phyloP scores from a whole-genome alignment of 352 stramenopile genomes.

The Lagenidium sp. region DNA sequence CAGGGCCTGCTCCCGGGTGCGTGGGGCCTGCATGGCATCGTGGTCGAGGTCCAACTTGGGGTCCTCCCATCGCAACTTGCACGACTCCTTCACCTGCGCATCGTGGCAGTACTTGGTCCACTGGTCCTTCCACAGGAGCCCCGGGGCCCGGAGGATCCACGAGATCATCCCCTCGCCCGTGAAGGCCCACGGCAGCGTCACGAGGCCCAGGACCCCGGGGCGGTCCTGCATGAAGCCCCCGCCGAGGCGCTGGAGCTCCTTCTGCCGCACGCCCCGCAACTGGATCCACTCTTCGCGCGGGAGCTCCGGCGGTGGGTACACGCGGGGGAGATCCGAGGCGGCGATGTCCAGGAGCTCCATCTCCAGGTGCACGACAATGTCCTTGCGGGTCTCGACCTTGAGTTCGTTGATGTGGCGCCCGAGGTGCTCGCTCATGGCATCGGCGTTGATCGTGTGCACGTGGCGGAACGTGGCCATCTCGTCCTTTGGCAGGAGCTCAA shows the following conservation, averaged over 20 bases:
- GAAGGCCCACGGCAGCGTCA: constrained; percentile 33
- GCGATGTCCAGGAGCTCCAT: constrained; percentile 52
- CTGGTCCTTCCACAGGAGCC: constrained; percentile 38
- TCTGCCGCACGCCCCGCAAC: constrained; percentile 27
- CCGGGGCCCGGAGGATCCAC: constrained; percentile 37
- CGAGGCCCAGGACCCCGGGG: constrained; percentile 22
- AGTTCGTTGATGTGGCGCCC: constrained; percentile 48
- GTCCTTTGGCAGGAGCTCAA: constrained; percentile 31
- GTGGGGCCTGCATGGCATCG: constrained; percentile 40
- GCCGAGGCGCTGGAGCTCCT: constrained; percentile 27
- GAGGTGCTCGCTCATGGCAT: constrained; percentile 39
- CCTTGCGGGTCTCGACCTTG: constrained; percentile 33
- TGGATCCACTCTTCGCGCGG: constrained; percentile 45
- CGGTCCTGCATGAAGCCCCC: constrained; percentile 50
- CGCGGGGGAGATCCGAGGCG: constrained; percentile 13
- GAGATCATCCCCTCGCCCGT: constrained; percentile 52
- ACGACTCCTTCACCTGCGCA: constrained; percentile 7
- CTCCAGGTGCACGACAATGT: constrained; percentile 49
- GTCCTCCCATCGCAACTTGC: constrained; percentile 26
- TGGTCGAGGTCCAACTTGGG: constrained; percentile 20
- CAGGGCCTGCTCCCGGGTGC: constrained; percentile 15
- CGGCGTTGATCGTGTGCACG: constrained; percentile 36
- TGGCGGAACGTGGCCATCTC: constrained; percentile 43
- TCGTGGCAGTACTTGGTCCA: constrained; percentile 48
- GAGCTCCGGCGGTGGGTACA: constrained; percentile 7